Percentiles rank a stretch among this genome's conserved stretches.
These are phyloP conservation scores for Ammopiptanthus mongolicus DNA, from an alignment of 306 rosid species.

Conservation along the genomic window DNA sequence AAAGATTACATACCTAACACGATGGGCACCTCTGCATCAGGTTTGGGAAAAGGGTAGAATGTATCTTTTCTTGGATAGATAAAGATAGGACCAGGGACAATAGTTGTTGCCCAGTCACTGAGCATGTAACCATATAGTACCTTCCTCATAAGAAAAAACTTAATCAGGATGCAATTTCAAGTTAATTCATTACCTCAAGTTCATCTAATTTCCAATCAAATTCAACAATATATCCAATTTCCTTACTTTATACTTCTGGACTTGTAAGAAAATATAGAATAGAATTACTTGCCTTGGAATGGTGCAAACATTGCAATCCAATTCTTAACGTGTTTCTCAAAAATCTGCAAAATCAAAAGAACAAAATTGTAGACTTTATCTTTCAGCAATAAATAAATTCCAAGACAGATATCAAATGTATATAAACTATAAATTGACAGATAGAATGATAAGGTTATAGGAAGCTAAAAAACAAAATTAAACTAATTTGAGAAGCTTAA, in stretches of 20 bases:
- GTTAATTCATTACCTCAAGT: too few species aligned
- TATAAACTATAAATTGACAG: not conserved
- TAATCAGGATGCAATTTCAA: too few species aligned
- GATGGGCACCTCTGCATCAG: too few species aligned
- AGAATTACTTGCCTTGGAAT: slow-evolving; percentile 68
- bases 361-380: not conserved
- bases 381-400: not conserved
- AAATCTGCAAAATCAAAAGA: slow-evolving; percentile 54
- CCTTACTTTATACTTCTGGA: slow-evolving; percentile 7
- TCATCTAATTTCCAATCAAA: too few species aligned
- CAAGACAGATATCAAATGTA: not conserved
- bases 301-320: slow-evolving; percentile 95
- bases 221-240: too few species aligned
- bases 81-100: too few species aligned
- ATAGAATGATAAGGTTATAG: not conserved
- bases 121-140: too few species aligned
- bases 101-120: too few species aligned
- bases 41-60: too few species aligned
- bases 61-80: too few species aligned
- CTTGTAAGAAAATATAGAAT: slow-evolving; percentile 4
- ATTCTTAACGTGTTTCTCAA: slow-evolving; percentile 92
- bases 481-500: slow-evolving; percentile 9
- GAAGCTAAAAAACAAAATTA: slow-evolving; percentile 21
- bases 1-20: too few species aligned
- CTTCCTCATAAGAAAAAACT: too few species aligned